Percentiles rank a stretch among this genome's conserved stretches.
Conservation (phyloP, 2,329 filamentous ascomycete genomes). For the Fusarium oxysporum region DNA sequence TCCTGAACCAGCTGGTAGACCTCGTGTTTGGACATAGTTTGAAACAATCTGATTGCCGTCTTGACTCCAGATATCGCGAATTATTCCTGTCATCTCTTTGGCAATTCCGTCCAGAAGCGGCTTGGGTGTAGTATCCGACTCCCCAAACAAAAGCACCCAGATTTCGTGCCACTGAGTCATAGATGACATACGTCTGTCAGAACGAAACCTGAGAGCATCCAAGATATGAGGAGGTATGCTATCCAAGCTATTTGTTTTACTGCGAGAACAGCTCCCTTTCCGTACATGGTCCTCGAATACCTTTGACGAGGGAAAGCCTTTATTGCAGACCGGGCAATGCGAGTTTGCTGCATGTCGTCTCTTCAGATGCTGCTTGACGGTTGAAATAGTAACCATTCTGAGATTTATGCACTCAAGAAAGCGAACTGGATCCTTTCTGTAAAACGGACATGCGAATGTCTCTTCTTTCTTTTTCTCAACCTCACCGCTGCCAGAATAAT, state of each 20-base stretch:
- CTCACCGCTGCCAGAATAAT: neutral
- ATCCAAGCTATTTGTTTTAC: neutral
- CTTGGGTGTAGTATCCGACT: neutral
- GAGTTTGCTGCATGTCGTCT: neutral
- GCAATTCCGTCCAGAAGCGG: neutral
- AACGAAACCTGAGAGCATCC: neutral
- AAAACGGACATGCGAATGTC: slow-evolving; percentile 2
- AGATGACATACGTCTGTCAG: neutral
- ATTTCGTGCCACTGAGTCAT: neutral
- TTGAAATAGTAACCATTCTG: neutral
- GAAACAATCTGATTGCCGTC: neutral
- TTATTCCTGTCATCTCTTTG: neutral
- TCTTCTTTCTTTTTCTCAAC: neutral
- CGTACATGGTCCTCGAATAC: neutral
- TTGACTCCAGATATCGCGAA: neutral
- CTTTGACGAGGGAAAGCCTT: neutral
- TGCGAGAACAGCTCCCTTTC: neutral
- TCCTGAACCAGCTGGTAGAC: neutral
- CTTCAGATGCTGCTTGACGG: slow-evolving; percentile 1
- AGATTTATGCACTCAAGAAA: slow-evolving; percentile 1
- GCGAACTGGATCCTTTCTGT: neutral
- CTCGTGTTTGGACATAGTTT: neutral
- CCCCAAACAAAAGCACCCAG: neutral
- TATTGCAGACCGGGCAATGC: neutral
- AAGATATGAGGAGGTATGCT: neutral